Conservation (phyloP, 169 alveolate genomes). For the Blepharisma undulans region DNA sequence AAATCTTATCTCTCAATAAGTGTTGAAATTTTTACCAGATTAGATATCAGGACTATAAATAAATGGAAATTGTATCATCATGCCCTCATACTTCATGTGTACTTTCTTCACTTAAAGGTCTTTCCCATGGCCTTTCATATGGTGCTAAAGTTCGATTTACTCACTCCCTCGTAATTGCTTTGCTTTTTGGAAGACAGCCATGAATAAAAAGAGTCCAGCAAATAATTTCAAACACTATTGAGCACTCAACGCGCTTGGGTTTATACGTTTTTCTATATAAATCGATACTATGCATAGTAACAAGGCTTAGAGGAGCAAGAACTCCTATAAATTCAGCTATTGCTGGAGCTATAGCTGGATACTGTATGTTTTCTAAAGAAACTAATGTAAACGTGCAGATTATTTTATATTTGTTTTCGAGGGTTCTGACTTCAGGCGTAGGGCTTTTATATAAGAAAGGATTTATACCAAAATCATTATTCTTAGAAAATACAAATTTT, state of each 20-base stretch:
- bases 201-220: slow-evolving; percentile 23
- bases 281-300: slow-evolving; percentile 36
- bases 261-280: slow-evolving; percentile 50
- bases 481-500: slow-evolving; percentile 54
- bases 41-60: not conserved
- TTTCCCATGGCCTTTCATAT: slow-evolving; percentile 55
- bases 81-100: slow-evolving; percentile 53
- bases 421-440: slow-evolving; percentile 49
- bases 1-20: not conserved
- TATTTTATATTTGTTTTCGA: slow-evolving; percentile 51
- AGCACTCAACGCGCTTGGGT: slow-evolving; percentile 52
- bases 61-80: not conserved
- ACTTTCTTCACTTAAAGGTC: slow-evolving; percentile 50
- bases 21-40: not conserved
- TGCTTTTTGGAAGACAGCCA: slow-evolving; percentile 47
- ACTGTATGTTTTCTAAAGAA: slow-evolving; percentile 30
- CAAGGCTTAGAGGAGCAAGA: not conserved
- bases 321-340: slow-evolving; percentile 39
- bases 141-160: slow-evolving; percentile 62
- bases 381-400: slow-evolving; percentile 46
- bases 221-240: slow-evolving; percentile 46
- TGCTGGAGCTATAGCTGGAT: slow-evolving; percentile 55
- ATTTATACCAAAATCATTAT: not conserved
- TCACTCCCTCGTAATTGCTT: slow-evolving; percentile 67
- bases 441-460: slow-evolving; percentile 22